These are phyloP conservation scores for Tricladium varicosporioides DNA, from an alignment of 2,329 filamentous ascomycete genomes.

Conservation along the genomic window DNA sequence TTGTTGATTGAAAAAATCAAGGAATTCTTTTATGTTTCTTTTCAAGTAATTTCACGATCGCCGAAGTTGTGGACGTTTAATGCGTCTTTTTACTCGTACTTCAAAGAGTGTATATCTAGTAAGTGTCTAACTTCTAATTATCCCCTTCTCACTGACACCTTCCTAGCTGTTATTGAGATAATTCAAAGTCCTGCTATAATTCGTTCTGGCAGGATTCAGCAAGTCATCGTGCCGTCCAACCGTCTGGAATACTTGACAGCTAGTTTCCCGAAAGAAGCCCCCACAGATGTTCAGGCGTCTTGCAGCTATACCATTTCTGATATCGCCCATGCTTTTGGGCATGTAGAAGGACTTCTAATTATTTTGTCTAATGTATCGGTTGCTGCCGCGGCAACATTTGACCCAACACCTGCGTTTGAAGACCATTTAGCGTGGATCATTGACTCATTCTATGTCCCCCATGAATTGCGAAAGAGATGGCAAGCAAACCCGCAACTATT, in stretches of 20 bases:
- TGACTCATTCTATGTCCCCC: conserved; percentile 27
- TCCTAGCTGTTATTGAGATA: conserved; percentile 27
- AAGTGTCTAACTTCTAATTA: conserved; percentile 12
- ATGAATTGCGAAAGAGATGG: conserved; percentile 26
- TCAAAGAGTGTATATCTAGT: conserved; percentile 40
- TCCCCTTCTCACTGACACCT: background rate
- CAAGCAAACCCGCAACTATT: conserved; percentile 10
- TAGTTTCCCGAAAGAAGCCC: conserved; percentile 7
- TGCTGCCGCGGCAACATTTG: conserved; percentile 22
- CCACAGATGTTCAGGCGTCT: background rate
- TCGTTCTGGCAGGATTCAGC: conserved; percentile 7
- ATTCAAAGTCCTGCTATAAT: conserved; percentile 22
- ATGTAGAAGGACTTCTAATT: conserved; percentile 27
- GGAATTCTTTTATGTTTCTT: conserved; percentile 48
- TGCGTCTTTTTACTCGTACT: conserved; percentile 45
- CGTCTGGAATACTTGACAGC: conserved; percentile 16
- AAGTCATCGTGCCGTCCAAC: conserved; percentile 24
- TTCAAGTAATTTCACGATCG: conserved; percentile 44
- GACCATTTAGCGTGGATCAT: conserved; percentile 34
- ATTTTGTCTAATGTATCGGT: conserved; percentile 31
- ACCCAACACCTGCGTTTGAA: conserved; percentile 32
- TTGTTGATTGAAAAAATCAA: conserved; percentile 51
- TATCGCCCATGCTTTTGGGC: conserved; percentile 23
- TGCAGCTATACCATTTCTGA: conserved; percentile 30
- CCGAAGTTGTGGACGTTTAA: conserved; percentile 48